Conservation (phyloP, 73 alveolate genomes). For the Paramecium pentaurelia region DNA sequence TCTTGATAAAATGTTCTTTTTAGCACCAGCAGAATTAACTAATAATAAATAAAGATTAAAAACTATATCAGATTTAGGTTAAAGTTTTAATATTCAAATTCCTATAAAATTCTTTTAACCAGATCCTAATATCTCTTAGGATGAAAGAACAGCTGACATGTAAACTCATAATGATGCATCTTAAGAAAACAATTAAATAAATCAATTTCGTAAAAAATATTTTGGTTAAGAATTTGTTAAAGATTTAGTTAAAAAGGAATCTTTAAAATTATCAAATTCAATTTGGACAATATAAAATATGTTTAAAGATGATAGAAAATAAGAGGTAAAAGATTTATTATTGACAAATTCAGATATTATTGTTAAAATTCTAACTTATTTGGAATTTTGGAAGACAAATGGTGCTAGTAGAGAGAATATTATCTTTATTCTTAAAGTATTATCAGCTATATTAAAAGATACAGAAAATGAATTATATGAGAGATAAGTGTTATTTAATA, state of each 20-base stretch:
- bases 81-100: background rate
- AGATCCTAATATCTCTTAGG: background rate
- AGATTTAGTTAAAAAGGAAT: background rate
- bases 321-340: constrained; percentile 42
- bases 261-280: constrained; percentile 12
- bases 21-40: background rate
- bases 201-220: background rate
- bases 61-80: background rate
- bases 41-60: background rate
- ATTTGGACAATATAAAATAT: constrained; percentile 16
- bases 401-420: constrained; percentile 54
- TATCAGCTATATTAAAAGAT: constrained; percentile 2
- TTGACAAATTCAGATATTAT: constrained; percentile 51
- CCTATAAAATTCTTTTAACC: background rate
- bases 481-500: constrained; percentile 48
- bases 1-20: constrained; percentile 32
- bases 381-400: constrained; percentile 49
- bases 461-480: background rate
- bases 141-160: background rate
- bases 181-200: background rate
- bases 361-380: constrained; percentile 34
- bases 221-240: background rate
- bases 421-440: constrained; percentile 38
- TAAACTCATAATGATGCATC: background rate
- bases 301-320: constrained; percentile 32